Evolutionary conservation across 495 filamentous ascomycete genomes (phyloP), one percentile per base, ranked within the genome.

Genomic region (Xylaria palmicola): DNA sequence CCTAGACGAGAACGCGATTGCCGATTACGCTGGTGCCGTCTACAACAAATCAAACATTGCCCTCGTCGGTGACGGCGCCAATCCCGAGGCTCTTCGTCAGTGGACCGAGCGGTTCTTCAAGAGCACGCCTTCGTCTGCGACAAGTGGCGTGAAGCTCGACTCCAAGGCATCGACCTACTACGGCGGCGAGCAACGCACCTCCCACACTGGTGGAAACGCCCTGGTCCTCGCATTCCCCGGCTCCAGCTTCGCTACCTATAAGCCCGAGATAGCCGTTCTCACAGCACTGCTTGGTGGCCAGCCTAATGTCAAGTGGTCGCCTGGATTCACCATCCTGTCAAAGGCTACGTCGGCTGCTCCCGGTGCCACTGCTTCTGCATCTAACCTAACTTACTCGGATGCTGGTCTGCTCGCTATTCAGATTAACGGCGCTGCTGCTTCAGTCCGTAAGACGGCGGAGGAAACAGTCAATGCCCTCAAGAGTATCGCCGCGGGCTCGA

Each of bases 21-120:
- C 84, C 43, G 75, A 80, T 53, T 98, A 88, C 72, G 88, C 91
- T 65, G 74, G 83, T 58, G 79, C 82, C 53, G 93, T 90, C 48
- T 98, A 93, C 74, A 78, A 85, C 65, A 97, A 95, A 83, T 75
- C 87, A 66, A 97, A 95, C 76, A 88, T 98, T 64, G 90, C 92
- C 57, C 79, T 98, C 37, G 87, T 98, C 62, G 90, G 90, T 68
- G 94, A 94, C 62, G 95, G 94, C 47, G 87, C 91, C 56, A 85
- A 86, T 63, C 84, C 90, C 40, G 74, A 79, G 22, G 88, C 91
- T 22, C 79, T 99, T 43, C 79, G 81, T 69, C 97, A 94, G 80
- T 99, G 94, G 94, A 88, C 93, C 56, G 85, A 87, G 65, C 86
- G 96, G 64, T 96, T 97, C 84, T 96, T 97, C 83, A 77, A 77